These are phyloP conservation scores for Plenodomus lindquistii DNA, from an alignment of 2,329 filamentous ascomycete genomes.

Conservation along the genomic window DNA sequence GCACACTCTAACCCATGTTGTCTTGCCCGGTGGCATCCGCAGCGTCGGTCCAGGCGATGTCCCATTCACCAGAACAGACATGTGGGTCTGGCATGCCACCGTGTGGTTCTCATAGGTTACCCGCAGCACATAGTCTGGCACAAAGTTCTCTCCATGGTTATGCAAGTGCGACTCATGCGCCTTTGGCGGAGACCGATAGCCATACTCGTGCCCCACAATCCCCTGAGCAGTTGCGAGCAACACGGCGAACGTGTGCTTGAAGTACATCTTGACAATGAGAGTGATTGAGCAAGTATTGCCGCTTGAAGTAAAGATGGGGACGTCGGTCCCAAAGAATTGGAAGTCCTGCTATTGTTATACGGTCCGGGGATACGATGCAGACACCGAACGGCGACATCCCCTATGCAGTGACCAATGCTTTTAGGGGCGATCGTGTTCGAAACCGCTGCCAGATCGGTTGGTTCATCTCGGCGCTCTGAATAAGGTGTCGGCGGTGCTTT, in stretches of 20 bases:
- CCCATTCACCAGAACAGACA: slow-evolving; percentile 58
- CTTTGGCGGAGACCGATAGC: background rate
- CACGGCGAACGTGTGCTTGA: background rate
- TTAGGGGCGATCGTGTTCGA: background rate
- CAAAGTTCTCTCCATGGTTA: slow-evolving; percentile 22
- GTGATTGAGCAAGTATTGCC: background rate
- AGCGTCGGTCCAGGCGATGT: slow-evolving; percentile 57
- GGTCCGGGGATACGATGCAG: background rate
- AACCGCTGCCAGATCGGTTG: background rate
- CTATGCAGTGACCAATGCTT: background rate
- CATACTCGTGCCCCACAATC: background rate
- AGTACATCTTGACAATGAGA: slow-evolving; percentile 2
- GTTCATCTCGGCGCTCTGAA: background rate
- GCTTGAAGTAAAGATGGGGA: background rate
- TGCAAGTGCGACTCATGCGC: background rate
- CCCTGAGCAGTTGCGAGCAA: slow-evolving; percentile 1
- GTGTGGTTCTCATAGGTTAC: slow-evolving; percentile 50
- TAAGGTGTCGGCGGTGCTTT: background rate
- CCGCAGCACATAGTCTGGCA: slow-evolving; percentile 54
- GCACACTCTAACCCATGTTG: slow-evolving; percentile 62
- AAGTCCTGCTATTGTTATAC: background rate
- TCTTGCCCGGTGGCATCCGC: slow-evolving; percentile 51
- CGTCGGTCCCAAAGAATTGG: background rate
- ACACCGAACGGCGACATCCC: background rate
- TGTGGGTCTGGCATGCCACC: slow-evolving; percentile 52